phyloP scores from a whole-genome alignment of 1,139 yeast species.

The Wickerhamomyces sp. region DNA sequence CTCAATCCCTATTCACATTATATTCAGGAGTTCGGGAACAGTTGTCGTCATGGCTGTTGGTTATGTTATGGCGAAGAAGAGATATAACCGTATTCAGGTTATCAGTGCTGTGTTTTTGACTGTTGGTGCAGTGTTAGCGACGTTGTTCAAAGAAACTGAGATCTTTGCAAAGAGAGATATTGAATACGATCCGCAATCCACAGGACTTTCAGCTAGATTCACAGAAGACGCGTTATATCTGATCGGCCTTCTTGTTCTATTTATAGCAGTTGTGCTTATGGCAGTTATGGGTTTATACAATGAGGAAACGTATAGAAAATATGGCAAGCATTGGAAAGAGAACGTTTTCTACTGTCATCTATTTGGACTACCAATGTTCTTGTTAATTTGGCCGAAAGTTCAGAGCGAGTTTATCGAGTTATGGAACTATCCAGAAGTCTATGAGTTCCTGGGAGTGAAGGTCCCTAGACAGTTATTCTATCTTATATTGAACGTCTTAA shows the following conservation, averaged over 20 bases:
- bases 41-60: conserved; percentile 61
- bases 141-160: conserved; percentile 26
- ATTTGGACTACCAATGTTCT: conserved; percentile 52
- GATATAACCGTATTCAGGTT: conserved; percentile 43
- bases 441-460: conserved; percentile 12
- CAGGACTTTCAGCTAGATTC: conserved; percentile 1
- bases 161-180: conserved; percentile 17
- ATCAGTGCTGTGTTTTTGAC: conserved; percentile 49
- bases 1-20: conserved; percentile 64
- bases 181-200: background rate
- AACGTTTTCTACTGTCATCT: conserved; percentile 57
- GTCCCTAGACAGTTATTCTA: conserved; percentile 25
- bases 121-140: conserved; percentile 50
- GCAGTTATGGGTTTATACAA: conserved; percentile 53
- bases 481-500: conserved; percentile 40
- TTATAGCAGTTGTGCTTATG: conserved; percentile 43
- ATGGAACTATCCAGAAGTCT: conserved; percentile 16
- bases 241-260: conserved; percentile 41
- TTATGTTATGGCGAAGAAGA: conserved; percentile 37
- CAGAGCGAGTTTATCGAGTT: conserved; percentile 16
- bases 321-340: conserved; percentile 64
- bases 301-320: conserved; percentile 43
- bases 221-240: conserved; percentile 25
- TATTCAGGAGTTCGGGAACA: conserved; percentile 62
- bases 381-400: conserved; percentile 24